Base-by-base conservation (phyloP, 148 eudicot genomes). In the Selenicereus undatus region DNA sequence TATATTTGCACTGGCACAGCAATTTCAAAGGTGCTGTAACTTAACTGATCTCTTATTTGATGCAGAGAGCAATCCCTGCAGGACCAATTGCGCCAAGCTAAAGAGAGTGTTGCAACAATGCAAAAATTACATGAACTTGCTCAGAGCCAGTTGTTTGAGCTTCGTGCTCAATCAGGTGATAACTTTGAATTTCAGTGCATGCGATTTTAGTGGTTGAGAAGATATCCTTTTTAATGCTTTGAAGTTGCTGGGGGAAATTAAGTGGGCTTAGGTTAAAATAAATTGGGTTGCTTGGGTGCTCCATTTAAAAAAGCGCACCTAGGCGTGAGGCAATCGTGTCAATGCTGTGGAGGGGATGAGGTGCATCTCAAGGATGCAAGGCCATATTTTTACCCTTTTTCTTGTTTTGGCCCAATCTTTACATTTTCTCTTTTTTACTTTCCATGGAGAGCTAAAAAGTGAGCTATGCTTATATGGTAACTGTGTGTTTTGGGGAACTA, bases 41-140 rank as follows among this genome's bases (percentile, higher is more conserved):
- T 60, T 60, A 8, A 9, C 36, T 72, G 82, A 74, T 71, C 36
- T 43, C 86, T 62, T 74, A 75, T 54, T 79, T 89, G 74, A 80
- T 91, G 89, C 93, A 96, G 99, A 89, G 99, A 96, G 87, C 88
- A 85, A 73, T 80, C 91, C 75, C 85, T 96, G 88, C 99, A 96
- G 85, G 97, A 96, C 85, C 99, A 96, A 81, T 85, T 96, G 75
- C 92, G 99, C 64, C 95, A 93, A 90, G 99, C 99, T 66, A 88
- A 92, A 83, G 99, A 93, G 27, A 93, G 99, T 86, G 99, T 96
- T 84, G 83, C 98, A 78, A 96, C 93, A 35, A 96, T 96, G 98
- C 93, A 91, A 81, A 93, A 92, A 76, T 83, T 96, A 73, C 98
- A 96, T 85, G 99, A 96, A 84, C 96, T 96, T 87, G 99, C 99